Evolutionary conservation across 768 basidiomycete genomes (phyloP), one percentile per base, ranked within the genome.

Genomic region (Mycena leptocephala): DNA sequence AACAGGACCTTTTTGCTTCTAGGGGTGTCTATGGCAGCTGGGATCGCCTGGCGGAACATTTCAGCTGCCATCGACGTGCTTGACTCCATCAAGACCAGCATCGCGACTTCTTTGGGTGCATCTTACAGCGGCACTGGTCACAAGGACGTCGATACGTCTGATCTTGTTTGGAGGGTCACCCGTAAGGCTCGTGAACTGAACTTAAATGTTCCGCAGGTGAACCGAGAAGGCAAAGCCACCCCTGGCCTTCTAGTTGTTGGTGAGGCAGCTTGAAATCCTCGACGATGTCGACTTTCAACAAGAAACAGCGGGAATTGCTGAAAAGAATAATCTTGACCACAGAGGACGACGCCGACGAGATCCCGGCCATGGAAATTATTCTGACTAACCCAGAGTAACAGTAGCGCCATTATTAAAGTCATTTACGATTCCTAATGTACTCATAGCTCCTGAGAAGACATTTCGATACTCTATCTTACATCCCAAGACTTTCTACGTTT

Each of bases 221-320:
- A 10, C 16, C 70, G 59, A 5, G 33, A 26, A 1, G 61, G 30
- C 8, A 71, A 61, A 13, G 61, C 59, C 2, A 51, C 43, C 8
- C 11, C 43, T 9, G 70, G 63, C 35, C 18, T 71, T 28, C 37
- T 71, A 3, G 5, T 20, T 37, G 32, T 26, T 10, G 70, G 70
- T 2, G 51, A 63, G 14, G 37, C 48, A 1, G 51, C 20, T 13
- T 64, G 3, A 72, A 80, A 56, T 79, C 81, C 0, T 75, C 81
- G 0, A 83, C 82, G 0, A 68, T 87, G 0, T 73, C 79, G 1
- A 83, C 78, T 5, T 86, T 86, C 76, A 87, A 87, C 70, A 82
- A 82, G 68, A 86, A 86, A 18, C 66, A 84, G 0, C 1, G 37
- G 7, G 71, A 41, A 0, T 59, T 83, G 56, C 63, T 80, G 56